Base-by-base conservation (phyloP, 2,329 filamentous ascomycete genomes). In the Sphaerulina vaccinii region DNA sequence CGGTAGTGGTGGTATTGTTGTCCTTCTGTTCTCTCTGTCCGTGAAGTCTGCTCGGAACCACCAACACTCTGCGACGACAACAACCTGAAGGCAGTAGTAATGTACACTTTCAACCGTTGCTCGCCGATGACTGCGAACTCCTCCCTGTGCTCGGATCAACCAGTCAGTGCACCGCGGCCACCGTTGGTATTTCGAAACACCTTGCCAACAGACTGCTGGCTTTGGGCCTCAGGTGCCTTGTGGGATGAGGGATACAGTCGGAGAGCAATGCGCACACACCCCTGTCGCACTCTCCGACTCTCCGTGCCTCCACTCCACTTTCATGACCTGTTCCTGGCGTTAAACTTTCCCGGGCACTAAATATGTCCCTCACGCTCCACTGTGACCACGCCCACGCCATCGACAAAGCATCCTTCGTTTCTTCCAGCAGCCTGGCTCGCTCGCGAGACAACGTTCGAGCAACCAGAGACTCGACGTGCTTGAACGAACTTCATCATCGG, bases 291-390 rank as follows among this genome's bases (percentile, higher is more conserved):
- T 32, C 27, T 29, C 27, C 32, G 32, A 32, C 32, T 46, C 29
- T 46, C 43, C 35, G 22, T 23, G 16, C 21, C 16, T 23, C 41
- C 19, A 33, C 41, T 44, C 41, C 41, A 44, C 41, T 44, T 33
- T 32, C n/a, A 16, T n/a, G 41, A 18, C 18, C 41, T 44, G 41
- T 44, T 27, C 41, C 41, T 44, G 41, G 32, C 41, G 41, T 16
- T 27, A n/a, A n/a, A n/a, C n/a, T n/a, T n/a, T n/a, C n/a, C n/a
- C n/a, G n/a, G 35, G 15, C 35, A 11, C 13, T 21, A 39, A 39
- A 39, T 39, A 39, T 21, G 16, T 39, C 16, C 37, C 5, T 11
- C 37, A 37, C n/a, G 27, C 27, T 13, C 7, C 27, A 32, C n/a
- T n/a, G n/a, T n/a, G n/a, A n/a, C n/a, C n/a, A n/a, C n/a, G n/a